phyloP scores from a whole-genome alignment of 805 yeast species.

The Lipomyces japonicus region DNA sequence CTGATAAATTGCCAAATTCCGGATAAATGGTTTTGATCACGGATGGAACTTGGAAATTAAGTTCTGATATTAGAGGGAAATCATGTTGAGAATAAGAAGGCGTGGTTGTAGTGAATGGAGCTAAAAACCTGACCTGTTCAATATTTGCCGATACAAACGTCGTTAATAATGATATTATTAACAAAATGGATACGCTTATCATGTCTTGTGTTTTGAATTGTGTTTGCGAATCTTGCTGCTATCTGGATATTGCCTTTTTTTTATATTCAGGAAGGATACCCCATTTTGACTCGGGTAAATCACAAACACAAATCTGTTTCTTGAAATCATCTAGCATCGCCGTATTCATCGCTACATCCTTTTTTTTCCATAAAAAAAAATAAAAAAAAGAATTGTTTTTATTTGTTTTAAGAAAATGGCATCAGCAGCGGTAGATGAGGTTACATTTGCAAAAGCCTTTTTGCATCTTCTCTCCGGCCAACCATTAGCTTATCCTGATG shows the following conservation, averaged over 20 bases:
- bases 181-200: too few relatives aligned
- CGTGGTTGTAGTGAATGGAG: conserved; percentile 19
- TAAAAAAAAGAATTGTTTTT: too few relatives aligned
- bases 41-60: conserved; percentile 15
- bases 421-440: conserved; percentile 24
- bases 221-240: too few relatives aligned
- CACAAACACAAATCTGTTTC: too few relatives aligned
- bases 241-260: too few relatives aligned
- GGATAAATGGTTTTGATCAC: conserved; percentile 19
- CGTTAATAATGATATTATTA: conserved; percentile 5
- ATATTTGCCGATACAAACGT: conserved; percentile 17
- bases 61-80: conserved; percentile 8
- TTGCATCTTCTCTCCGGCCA: conserved; percentile 17
- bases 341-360: too few relatives aligned
- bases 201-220: too few relatives aligned
- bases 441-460: conserved; percentile 22
- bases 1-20: conserved; percentile 10
- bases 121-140: conserved; percentile 27
- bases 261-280: too few relatives aligned
- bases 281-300: too few relatives aligned
- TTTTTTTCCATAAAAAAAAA: too few relatives aligned
- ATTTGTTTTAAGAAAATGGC: too few relatives aligned
- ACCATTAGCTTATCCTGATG: conserved; percentile 15
- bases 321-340: too few relatives aligned
- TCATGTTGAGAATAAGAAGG: background rate